Base-by-base conservation (phyloP, 768 basidiomycete species). In the Lactarius quietus region DNA sequence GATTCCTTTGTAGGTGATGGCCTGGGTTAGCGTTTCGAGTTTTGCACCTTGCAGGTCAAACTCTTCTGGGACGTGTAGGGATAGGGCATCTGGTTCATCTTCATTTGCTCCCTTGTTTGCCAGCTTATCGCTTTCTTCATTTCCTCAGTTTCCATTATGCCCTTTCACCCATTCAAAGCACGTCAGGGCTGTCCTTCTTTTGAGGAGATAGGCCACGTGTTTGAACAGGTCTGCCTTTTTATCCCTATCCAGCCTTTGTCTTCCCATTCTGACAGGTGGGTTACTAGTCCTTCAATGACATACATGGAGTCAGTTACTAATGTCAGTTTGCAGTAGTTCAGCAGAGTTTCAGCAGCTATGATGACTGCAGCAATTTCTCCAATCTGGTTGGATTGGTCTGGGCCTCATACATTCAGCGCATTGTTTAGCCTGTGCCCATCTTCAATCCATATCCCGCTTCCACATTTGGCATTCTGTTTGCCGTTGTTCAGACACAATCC, bases 131-230 rank as follows among this genome's bases (percentile, higher is more conserved):
- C n/a, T 45, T 45, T 45, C 6, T 12, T 15, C 6, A 15, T 12
- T 45, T 14, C 1, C 20, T 28, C 3, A 6, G 48, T 9, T 38
- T 1, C 48, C 31, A 6, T 36, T 52, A 15, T 33, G 60, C 8
- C 51, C 51, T 61, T 61, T 61, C 6, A 53, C 31, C 51, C 35
- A 52, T 26, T 61, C 20, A 29, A 61, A 61, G n/a, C 15, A 8
- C 0, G 51, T 52, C 2, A 48, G 38, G 20, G 51, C 60, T 14
- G 51, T n/a, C 10, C 51, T 20, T 1, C 17, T 7, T 53, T 38
- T 20, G 1, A 61, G 51, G 12, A 31, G 45, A 29, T 29, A 12
- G 2, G 60, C 60, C 20, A 48, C 60, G 9, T 6, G n/a, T 20
- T 38, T 28, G 60, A 61, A 61, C 9, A 33, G n/a, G 3, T 29